phyloP scores from a whole-genome alignment of 257 asterid species.

The Plantago ovata region DNA sequence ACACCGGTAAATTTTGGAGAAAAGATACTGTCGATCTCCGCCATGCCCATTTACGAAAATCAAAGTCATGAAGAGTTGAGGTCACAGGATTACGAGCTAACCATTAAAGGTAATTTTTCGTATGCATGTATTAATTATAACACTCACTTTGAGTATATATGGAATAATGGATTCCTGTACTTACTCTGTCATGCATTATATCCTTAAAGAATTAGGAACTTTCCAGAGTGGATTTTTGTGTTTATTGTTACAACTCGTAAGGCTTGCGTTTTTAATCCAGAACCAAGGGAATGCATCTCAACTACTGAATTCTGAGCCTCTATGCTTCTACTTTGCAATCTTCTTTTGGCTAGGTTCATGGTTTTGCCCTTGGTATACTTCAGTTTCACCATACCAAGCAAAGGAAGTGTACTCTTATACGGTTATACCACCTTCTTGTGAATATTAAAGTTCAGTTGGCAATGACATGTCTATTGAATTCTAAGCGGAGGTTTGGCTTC shows the following conservation, averaged over 20 bases:
- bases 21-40: not conserved
- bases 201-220: not conserved
- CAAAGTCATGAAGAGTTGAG: conserved; percentile 6
- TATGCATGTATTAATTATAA: too few relatives aligned
- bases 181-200: not conserved
- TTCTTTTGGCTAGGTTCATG: not conserved
- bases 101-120: not conserved
- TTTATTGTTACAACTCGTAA: conserved; percentile 17
- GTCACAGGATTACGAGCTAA: not conserved
- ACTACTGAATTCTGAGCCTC: conserved; percentile 7
- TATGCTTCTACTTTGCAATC: not conserved
- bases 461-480: not conserved
- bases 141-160: too few relatives aligned
- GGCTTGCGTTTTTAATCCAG: conserved; percentile 8
- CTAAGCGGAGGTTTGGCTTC: not conserved
- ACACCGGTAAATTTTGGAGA: not conserved
- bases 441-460: not conserved
- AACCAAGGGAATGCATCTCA: conserved; percentile 20
- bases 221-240: not conserved
- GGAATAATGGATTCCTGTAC: not conserved
- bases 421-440: not conserved
- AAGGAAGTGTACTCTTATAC: not conserved
- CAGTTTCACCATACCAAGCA: not conserved
- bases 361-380: conserved; percentile 13
- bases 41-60: not conserved